Evolutionary conservation across 1,284 basidiomycete species (phyloP).

Genomic region (Neonothopanus nambi): DNA sequence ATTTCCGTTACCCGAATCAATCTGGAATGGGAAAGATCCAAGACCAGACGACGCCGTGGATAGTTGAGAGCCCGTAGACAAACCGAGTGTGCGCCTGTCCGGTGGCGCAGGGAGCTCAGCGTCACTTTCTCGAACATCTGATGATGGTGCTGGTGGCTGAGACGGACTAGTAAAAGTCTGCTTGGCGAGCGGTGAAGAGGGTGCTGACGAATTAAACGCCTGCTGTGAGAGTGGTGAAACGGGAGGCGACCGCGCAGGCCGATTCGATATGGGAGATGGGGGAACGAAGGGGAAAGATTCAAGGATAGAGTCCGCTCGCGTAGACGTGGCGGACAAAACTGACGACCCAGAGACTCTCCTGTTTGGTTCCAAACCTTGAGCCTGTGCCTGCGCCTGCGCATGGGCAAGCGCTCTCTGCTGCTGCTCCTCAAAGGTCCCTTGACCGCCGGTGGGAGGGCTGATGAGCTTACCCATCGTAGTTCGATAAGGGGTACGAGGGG

Average conservation of each 20-base stretch:
- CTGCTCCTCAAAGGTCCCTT: slow-evolving; percentile 55
- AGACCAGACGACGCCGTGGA: slow-evolving; percentile 74
- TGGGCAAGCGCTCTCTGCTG: slow-evolving; percentile 59
- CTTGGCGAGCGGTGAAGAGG: slow-evolving; percentile 30
- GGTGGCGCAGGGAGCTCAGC: slow-evolving; percentile 46
- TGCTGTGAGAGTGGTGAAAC: slow-evolving; percentile 68
- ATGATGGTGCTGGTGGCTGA: slow-evolving; percentile 31
- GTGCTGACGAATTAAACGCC: slow-evolving; percentile 38
- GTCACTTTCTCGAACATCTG: slow-evolving; percentile 18
- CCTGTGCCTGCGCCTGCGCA: slow-evolving; percentile 57
- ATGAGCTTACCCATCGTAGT: slow-evolving; percentile 64
- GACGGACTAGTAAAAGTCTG: slow-evolving; percentile 36
- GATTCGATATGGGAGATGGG: slow-evolving; percentile 77
- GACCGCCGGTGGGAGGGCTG: slow-evolving; percentile 39
- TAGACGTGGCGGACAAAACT: slow-evolving; percentile 63
- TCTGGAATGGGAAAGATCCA: slow-evolving; percentile 81
- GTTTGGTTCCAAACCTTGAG: slow-evolving; percentile 45
- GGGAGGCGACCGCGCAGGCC: slow-evolving; percentile 71
- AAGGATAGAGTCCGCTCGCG: slow-evolving; percentile 75
- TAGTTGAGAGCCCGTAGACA: slow-evolving; percentile 70
- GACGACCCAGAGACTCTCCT: slow-evolving; percentile 63
- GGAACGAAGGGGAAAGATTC: slow-evolving; percentile 85
- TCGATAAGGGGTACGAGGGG: slow-evolving; percentile 48
- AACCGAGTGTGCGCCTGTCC: slow-evolving; percentile 55
- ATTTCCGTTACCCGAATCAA: slow-evolving; percentile 52